Percentiles rank a stretch among this genome's conserved stretches.
phyloP scores from a whole-genome alignment of 257 asterid species.

The Solanum phureja region DNA sequence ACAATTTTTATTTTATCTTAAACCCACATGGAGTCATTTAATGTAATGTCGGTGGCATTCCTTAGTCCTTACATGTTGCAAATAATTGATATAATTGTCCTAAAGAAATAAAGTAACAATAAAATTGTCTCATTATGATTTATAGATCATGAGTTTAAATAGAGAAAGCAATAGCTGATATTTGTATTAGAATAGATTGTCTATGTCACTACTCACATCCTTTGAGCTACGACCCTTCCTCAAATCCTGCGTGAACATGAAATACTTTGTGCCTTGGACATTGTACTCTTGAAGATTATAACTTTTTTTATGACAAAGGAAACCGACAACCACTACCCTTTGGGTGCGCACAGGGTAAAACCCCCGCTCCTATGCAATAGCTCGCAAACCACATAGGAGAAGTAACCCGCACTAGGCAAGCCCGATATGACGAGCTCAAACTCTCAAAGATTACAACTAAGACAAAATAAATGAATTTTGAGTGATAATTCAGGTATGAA shows the following conservation, averaged over 20 bases:
- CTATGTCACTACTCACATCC: neutral
- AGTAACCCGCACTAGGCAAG: neutral
- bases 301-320: too few species aligned
- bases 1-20: neutral
- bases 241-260: accelerated
- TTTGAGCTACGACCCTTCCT: neutral
- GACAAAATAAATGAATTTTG: neutral
- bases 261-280: neutral
- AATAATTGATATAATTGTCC: neutral
- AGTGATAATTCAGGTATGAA: neutral
- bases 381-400: too few species aligned
- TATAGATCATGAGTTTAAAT: neutral
- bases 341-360: neutral
- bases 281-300: neutral
- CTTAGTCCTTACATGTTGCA: neutral
- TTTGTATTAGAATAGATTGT: neutral
- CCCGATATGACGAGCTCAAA: neutral
- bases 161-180: neutral
- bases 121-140: neutral
- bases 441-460: neutral
- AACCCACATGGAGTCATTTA: neutral
- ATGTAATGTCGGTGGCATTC: neutral
- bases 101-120: neutral
- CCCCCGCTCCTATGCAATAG: neutral
- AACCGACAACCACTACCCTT: accelerated